Conservation (phyloP, 352 stramenopile genomes). For the Stramenopiles sp. region DNA sequence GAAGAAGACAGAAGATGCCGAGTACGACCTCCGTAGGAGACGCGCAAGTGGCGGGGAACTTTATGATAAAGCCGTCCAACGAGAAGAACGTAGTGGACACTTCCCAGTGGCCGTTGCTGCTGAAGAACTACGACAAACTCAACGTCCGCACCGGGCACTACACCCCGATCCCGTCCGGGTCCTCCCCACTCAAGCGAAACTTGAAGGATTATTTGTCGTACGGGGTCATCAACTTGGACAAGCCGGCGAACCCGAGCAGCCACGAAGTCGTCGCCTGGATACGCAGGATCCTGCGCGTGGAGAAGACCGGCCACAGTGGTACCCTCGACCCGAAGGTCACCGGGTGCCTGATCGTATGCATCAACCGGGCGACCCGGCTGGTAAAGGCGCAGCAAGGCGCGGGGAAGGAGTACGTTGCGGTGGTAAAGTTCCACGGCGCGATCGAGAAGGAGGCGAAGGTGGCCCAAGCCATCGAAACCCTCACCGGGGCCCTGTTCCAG, state of each 20-base stretch:
- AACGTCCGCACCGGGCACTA: slow-evolving; percentile 97
- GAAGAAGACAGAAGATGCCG: too few species aligned
- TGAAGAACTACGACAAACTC: slow-evolving; percentile 97
- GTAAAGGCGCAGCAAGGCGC: slow-evolving; percentile 83
- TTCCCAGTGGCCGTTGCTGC: slow-evolving; percentile 92
- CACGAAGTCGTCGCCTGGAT: slow-evolving; percentile 99
- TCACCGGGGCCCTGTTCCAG: slow-evolving; percentile 99
- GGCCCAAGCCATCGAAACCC: slow-evolving; percentile 84
- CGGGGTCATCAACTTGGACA: slow-evolving; percentile 99
- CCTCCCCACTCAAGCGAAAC: slow-evolving; percentile 81
- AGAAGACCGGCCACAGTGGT: slow-evolving; percentile 97
- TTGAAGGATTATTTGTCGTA: slow-evolving; percentile 94
- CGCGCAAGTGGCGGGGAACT: too few species aligned
- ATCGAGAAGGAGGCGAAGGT: slow-evolving; percentile 73
- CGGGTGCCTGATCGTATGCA: slow-evolving; percentile 97
- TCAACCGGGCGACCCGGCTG: slow-evolving; percentile 88
- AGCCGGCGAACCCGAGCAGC: slow-evolving; percentile 94
- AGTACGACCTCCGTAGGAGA: too few species aligned
- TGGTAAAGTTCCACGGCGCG: slow-evolving; percentile 88
- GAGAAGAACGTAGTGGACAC: too few species aligned
- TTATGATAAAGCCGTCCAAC: too few species aligned
- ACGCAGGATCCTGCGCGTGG: slow-evolving; percentile 95
- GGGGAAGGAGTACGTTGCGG: slow-evolving; percentile 97
- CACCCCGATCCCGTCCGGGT: slow-evolving; percentile 91
- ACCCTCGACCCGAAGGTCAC: slow-evolving; percentile 99